These are phyloP conservation scores for Solanum chacoense DNA, from an alignment of 305 asterid species.

Conservation along the genomic window DNA sequence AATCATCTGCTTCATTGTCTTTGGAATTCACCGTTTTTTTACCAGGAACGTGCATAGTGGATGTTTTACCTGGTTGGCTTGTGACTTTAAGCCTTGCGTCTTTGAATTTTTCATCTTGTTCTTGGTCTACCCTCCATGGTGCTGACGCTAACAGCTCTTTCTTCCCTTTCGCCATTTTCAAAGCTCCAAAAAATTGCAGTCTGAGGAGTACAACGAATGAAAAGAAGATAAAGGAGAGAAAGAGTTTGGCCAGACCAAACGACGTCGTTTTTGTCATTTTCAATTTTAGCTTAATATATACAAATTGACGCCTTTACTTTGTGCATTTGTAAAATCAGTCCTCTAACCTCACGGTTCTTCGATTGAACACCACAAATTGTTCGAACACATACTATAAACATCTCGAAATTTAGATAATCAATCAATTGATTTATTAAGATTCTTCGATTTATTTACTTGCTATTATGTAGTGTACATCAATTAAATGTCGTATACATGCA, in stretches of 20 bases:
- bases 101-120: conserved; percentile 50
- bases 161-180: conserved; percentile 57
- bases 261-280: background rate
- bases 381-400: background rate
- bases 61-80: conserved; percentile 72
- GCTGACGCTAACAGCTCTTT: conserved; percentile 88
- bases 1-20: conserved; percentile 33
- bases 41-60: conserved; percentile 80
- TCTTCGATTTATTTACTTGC: background rate
- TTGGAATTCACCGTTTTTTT: conserved; percentile 29
- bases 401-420: background rate
- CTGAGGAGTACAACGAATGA: background rate
- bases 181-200: background rate
- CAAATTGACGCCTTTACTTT: background rate
- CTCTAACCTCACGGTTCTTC: background rate
- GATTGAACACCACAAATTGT: background rate
- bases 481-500: background rate
- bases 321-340: background rate
- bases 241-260: background rate
- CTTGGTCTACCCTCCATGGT: conserved; percentile 72
- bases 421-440: background rate
- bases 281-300: background rate
- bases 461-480: background rate
- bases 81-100: conserved; percentile 73
- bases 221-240: background rate